These are phyloP conservation scores for Pyrenula massariospora DNA, from an alignment of 495 filamentous ascomycete genomes.

Conservation along the genomic window DNA sequence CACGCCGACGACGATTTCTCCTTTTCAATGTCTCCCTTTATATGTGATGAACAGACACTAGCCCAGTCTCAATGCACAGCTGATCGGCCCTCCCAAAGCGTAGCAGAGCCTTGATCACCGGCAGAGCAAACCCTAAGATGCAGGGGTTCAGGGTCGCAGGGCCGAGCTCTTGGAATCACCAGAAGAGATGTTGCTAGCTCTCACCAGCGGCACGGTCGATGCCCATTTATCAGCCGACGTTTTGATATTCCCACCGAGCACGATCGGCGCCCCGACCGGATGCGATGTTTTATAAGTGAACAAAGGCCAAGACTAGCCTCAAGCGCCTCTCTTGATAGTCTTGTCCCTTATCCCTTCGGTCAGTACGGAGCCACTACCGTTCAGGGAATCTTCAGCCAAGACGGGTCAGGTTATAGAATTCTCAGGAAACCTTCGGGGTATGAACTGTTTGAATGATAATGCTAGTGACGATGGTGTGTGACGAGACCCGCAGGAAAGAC, in stretches of 20 bases:
- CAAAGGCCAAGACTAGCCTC: not conserved
- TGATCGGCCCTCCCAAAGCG: not conserved
- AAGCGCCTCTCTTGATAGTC: not conserved
- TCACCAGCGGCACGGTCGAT: too few relatives aligned
- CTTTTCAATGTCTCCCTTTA: not conserved
- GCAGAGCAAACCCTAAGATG: not conserved
- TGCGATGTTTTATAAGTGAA: not conserved
- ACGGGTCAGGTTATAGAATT: too few relatives aligned
- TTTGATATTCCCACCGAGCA: too few relatives aligned
- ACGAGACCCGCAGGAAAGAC: not conserved
- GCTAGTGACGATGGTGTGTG: not conserved
- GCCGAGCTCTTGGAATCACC: not conserved
- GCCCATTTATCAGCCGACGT: too few relatives aligned
- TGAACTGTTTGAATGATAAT: too few relatives aligned
- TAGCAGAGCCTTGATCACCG: not conserved
- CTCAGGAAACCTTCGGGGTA: too few relatives aligned
- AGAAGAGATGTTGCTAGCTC: not conserved
- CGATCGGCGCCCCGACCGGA: too few relatives aligned
- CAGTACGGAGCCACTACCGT: too few relatives aligned
- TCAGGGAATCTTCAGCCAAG: too few relatives aligned
- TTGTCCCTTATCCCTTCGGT: too few relatives aligned
- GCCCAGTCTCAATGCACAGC: not conserved
- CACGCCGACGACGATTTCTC: too few relatives aligned
- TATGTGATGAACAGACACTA: not conserved
- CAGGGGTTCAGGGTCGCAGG: not conserved